phyloP scores from a whole-genome alignment of 2,329 filamentous ascomycete species.

The Cordyceps cicadae region DNA sequence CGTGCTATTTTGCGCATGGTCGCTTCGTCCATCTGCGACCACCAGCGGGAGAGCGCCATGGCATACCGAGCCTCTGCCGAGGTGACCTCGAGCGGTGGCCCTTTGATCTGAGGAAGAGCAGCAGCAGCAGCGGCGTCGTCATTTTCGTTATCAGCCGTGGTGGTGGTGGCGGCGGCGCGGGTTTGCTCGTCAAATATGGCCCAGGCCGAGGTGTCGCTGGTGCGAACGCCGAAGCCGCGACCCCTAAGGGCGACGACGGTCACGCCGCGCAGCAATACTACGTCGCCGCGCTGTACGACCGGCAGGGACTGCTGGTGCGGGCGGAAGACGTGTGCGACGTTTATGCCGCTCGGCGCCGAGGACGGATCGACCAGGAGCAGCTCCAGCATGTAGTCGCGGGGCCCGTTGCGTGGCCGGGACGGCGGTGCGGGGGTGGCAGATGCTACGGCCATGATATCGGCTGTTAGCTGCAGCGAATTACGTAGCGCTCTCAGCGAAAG shows the following conservation, averaged over 20 bases:
- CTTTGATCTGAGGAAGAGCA: constrained; percentile 45
- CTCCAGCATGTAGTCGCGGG: constrained; percentile 51
- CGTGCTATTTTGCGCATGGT: constrained; percentile 39
- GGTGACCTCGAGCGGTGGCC: constrained; percentile 50
- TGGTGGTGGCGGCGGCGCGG: constrained; percentile 12
- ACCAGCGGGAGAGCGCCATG: constrained; percentile 41
- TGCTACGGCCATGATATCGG: constrained; percentile 49
- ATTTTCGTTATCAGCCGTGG: constrained; percentile 11
- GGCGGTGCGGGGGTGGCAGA: constrained; percentile 42
- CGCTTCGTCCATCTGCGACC: constrained; percentile 37
- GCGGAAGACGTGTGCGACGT: constrained; percentile 50
- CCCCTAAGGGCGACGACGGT: constrained; percentile 44
- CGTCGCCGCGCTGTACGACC: constrained; percentile 46
- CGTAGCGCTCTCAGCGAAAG: constrained; percentile 44
- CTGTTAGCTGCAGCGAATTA: constrained; percentile 37
- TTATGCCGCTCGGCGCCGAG: constrained; percentile 39
- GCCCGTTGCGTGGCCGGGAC: constrained; percentile 47
- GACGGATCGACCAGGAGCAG: constrained; percentile 51
- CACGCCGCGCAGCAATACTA: constrained; percentile 50
- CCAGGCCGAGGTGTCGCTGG: constrained; percentile 51
- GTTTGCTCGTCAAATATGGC: constrained; percentile 45
- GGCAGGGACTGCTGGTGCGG: constrained; percentile 51
- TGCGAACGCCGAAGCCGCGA: constrained; percentile 47
- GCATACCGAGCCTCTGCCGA: constrained; percentile 43
- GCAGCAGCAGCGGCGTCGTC: constrained; percentile 12